These are phyloP conservation scores for Kalmanozyma brasiliensis DNA, from an alignment of 1,284 basidiomycete genomes.

Conservation along the genomic window DNA sequence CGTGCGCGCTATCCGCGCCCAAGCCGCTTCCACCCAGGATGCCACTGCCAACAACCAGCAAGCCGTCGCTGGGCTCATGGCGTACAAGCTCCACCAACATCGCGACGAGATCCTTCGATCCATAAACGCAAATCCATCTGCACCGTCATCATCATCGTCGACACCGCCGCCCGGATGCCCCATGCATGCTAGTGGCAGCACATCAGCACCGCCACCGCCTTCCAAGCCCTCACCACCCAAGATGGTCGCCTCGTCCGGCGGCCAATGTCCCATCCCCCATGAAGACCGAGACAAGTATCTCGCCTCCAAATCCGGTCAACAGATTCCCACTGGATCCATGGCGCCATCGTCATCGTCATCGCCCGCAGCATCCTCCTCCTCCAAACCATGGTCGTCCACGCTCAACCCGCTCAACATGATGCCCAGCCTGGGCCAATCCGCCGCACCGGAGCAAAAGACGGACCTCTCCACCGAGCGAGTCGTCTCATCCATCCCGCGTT, in stretches of 20 bases:
- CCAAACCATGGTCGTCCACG: constrained; percentile 45
- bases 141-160: constrained; percentile 12
- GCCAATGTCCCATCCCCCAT: constrained; percentile 49
- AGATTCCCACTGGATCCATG: constrained; percentile 8
- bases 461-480: constrained; percentile 81
- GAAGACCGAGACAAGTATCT: constrained; percentile 47
- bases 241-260: constrained; percentile 41
- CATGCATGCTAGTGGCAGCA: constrained; percentile 44
- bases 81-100: constrained; percentile 46
- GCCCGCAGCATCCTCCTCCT: constrained; percentile 20
- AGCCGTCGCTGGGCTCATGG: constrained; percentile 50
- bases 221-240: constrained; percentile 27
- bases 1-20: constrained; percentile 43
- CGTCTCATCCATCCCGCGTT: constrained; percentile 86
- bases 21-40: constrained; percentile 21
- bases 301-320: constrained; percentile 22
- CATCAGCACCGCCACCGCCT: constrained; percentile 1
- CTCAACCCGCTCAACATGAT: constrained; percentile 88
- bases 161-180: constrained; percentile 55
- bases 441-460: constrained; percentile 73
- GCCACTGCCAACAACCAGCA: constrained; percentile 46
- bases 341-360: constrained; percentile 30
- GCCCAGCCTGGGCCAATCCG: constrained; percentile 80
- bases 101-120: constrained; percentile 34
- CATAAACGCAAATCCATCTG: constrained; percentile 16